A percentile compares a stretch with the other conserved stretches of the same genome.
phyloP scores from a whole-genome alignment of 495 filamentous ascomycete genomes.

The Gamarada debralockiae region DNA sequence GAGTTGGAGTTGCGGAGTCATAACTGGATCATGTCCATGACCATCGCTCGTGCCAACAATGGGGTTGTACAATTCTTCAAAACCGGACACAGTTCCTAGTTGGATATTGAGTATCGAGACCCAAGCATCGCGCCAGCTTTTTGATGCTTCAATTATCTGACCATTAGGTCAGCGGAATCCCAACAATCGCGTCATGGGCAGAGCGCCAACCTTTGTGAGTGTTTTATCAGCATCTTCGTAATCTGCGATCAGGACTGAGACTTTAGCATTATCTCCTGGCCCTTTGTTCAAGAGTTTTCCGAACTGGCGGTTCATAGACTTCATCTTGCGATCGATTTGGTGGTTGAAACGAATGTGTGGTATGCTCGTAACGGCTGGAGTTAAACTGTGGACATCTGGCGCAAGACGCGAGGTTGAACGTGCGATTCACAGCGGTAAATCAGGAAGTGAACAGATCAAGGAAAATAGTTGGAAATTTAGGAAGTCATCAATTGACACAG shows the following conservation, averaged over 20 bases:
- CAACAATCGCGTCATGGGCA: not conserved
- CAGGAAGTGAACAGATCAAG: not conserved
- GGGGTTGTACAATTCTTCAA: constrained; percentile 77
- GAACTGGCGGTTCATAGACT: constrained; percentile 73
- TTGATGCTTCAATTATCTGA: constrained; percentile 78
- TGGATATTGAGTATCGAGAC: constrained; percentile 68
- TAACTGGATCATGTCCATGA: constrained; percentile 47
- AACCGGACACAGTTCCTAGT: constrained; percentile 62
- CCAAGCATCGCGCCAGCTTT: constrained; percentile 86
- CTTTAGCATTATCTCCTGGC: constrained; percentile 73
- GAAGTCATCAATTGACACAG: not conserved
- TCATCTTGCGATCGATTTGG: constrained; percentile 52
- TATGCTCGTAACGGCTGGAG: no score
- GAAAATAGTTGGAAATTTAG: not conserved
- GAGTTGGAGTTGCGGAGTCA: constrained; percentile 61
- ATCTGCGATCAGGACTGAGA: constrained; percentile 72
- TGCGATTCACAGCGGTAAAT: no score
- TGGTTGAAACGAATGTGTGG: not conserved
- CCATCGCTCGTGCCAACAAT: constrained; percentile 56
- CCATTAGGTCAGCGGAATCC: not conserved
- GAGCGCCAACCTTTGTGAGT: constrained; percentile 60
- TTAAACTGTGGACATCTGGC: no score
- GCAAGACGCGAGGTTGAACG: no score
- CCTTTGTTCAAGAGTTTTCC: constrained; percentile 65
- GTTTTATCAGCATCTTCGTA: constrained; percentile 82